Evolutionary conservation across 108 stramenopile genomes (phyloP).

Genomic region (Cylindrotheca fusiformis): DNA sequence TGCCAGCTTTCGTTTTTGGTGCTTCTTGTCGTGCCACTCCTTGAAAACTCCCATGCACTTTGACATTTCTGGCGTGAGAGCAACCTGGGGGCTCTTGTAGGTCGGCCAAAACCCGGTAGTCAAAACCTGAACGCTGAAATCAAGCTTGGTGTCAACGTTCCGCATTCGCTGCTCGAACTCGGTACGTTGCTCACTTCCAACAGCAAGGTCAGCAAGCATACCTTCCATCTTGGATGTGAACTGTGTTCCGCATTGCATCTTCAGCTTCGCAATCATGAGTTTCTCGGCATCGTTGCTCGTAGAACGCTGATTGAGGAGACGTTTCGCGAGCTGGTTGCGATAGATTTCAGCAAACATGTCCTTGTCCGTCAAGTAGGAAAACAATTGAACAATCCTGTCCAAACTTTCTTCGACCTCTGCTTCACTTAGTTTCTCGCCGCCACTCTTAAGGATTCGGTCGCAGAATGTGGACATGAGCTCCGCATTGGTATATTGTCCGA

Average conservation of each 20-base stretch:
- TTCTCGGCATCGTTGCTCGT: conserved; percentile 98
- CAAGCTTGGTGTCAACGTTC: conserved; percentile 59
- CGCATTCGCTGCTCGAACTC: conserved; percentile 88
- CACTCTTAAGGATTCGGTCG: conserved; percentile 97
- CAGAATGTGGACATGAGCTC: conserved; percentile 98
- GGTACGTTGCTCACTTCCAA: conserved; percentile 89
- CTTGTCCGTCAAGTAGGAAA: conserved; percentile 98
- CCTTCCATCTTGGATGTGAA: conserved; percentile 99
- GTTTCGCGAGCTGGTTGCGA: conserved; percentile 97
- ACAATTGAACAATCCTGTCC: conserved; percentile 94
- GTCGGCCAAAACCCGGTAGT: conserved; percentile 99
- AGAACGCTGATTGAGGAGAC: conserved; percentile 94
- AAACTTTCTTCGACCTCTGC: conserved; percentile 92
- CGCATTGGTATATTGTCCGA: conserved; percentile 94
- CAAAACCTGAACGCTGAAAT: conserved; percentile 92
- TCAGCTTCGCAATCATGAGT: conserved; percentile 98
- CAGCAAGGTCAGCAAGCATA: conserved; percentile 97
- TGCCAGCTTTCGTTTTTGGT: conserved; percentile 85
- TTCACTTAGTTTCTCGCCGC: conserved; percentile 96
- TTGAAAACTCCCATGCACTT: conserved; percentile 92
- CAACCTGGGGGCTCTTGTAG: conserved; percentile 90
- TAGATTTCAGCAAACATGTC: conserved; percentile 99
- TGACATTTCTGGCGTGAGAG: conserved; percentile 86
- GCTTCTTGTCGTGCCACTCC: conserved; percentile 88
- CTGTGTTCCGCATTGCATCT: conserved; percentile 98